Percentiles rank a stretch among this genome's conserved stretches.
phyloP scores from a whole-genome alignment of 805 yeast species.

The Sporopachydermia quercuum region DNA sequence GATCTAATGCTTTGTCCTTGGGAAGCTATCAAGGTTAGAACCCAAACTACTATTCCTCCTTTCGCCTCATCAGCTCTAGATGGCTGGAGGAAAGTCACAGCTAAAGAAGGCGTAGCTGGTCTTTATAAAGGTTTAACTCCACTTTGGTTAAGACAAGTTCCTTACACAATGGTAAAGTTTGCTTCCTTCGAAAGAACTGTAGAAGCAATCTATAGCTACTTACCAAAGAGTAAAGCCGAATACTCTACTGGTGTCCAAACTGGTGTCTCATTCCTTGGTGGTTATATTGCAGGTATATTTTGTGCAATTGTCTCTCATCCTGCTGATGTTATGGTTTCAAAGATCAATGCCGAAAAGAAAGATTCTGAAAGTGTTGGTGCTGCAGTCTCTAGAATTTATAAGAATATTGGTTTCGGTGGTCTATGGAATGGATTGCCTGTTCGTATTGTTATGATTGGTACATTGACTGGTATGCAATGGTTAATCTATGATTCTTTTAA shows the following conservation, averaged over 20 bases:
- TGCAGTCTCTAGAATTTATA: conserved; percentile 63
- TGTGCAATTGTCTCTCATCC: conserved; percentile 96
- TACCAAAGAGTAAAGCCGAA: conserved; percentile 60
- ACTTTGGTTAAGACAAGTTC: conserved; percentile 91
- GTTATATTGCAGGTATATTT: conserved; percentile 93
- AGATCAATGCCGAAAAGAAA: conserved; percentile 61
- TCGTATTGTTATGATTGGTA: conserved; percentile 94
- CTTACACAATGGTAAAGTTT: conserved; percentile 97
- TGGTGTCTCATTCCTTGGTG: conserved; percentile 89
- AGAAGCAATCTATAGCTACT: conserved; percentile 52
- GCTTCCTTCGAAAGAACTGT: conserved; percentile 90
- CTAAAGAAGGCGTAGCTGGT: conserved; percentile 56
- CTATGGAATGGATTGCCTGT: conserved; percentile 92
- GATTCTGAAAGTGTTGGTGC: conserved; percentile 50
- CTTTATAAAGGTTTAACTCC: conserved; percentile 85
- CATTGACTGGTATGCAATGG: conserved; percentile 96
- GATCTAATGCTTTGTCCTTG: conserved; percentile 84
- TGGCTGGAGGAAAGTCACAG: conserved; percentile 51
- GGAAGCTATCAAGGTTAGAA: conserved; percentile 88
- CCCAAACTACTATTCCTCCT: conserved; percentile 90
- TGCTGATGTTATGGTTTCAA: conserved; percentile 97
- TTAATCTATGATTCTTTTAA: conserved; percentile 90
- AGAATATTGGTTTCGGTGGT: conserved; percentile 75
- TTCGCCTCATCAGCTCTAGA: conserved; percentile 47
- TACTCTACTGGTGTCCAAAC: conserved; percentile 71